Conservation (phyloP, 306 rosid genomes). For the Fragaria iinumae region DNA sequence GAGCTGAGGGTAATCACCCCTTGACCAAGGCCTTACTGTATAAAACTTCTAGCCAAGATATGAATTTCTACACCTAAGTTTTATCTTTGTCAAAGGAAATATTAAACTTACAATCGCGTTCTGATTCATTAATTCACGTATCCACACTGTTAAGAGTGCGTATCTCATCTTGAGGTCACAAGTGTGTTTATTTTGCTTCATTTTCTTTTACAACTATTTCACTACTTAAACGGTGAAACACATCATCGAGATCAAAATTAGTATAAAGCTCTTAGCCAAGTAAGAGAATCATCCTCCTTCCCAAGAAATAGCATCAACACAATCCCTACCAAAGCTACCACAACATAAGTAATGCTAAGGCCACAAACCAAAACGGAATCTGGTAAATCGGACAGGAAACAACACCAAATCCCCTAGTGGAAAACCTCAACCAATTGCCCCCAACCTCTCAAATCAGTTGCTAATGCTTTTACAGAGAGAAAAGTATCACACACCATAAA, state of each 20-base stretch:
- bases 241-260: not conserved
- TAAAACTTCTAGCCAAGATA: not conserved
- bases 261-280: not conserved
- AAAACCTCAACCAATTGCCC: not conserved
- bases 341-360: not conserved
- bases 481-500: slow-evolving; percentile 6
- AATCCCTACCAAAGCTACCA: not conserved
- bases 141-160: too few species aligned
- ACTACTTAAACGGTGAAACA: not conserved
- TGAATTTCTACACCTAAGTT: not conserved
- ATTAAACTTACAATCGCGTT: too few species aligned
- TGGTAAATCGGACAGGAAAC: not conserved
- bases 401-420: not conserved
- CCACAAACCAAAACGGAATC: not conserved
- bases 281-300: not conserved
- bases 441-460: not conserved
- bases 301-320: not conserved
- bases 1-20: not conserved
- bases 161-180: too few species aligned
- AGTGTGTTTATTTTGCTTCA: too few species aligned
- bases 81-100: not conserved
- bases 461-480: not conserved
- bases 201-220: too few species aligned
- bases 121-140: too few species aligned
- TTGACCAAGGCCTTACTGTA: not conserved